These are phyloP conservation scores for Diaporthe longicolla DNA, from an alignment of 2,329 filamentous ascomycete genomes.

Conservation along the genomic window DNA sequence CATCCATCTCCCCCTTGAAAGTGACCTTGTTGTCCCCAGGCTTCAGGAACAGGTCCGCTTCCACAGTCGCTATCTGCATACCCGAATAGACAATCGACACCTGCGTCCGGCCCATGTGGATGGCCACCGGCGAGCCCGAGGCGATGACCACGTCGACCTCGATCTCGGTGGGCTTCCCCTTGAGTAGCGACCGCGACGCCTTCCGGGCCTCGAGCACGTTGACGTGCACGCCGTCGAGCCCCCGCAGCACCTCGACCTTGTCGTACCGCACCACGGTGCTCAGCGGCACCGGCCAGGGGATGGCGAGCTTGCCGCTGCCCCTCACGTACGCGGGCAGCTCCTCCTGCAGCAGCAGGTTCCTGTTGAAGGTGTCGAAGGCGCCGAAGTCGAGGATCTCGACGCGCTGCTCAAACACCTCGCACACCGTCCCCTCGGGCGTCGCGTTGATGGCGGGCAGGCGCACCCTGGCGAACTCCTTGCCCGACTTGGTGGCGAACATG, in stretches of 20 bases:
- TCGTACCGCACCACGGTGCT: constrained; percentile 26
- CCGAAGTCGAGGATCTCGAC: constrained; percentile 30
- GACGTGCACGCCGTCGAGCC: constrained; percentile 34
- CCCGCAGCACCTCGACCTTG: constrained; percentile 33
- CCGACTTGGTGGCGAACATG: constrained; percentile 31
- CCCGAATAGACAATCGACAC: constrained; percentile 24
- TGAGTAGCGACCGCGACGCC: constrained; percentile 25
- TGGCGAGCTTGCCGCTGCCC: constrained; percentile 4
- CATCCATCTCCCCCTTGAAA: constrained; percentile 18
- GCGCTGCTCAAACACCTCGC: constrained; percentile 23
- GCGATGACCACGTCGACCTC: constrained; percentile 30
- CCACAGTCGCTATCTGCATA: constrained; percentile 28
- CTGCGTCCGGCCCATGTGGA: constrained; percentile 16
- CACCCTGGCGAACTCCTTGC: constrained; percentile 19
- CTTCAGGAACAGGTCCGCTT: constrained; percentile 21
- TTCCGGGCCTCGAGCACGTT: constrained; percentile 31
- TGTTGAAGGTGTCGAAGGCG: constrained; percentile 32
- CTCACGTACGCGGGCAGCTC: constrained; percentile 33
- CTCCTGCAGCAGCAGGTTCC: constrained; percentile 33
- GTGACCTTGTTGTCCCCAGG: constrained; percentile 24
- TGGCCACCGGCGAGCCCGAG: constrained; percentile 21
- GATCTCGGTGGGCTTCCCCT: constrained; percentile 31
- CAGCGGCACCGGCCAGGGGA: constrained; percentile 25
- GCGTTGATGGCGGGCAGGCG: constrained; percentile 26
- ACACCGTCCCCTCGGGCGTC: constrained; percentile 23